phyloP scores from a whole-genome alignment of 371 early-diverging fungal species.

The Mucor irregularis region DNA sequence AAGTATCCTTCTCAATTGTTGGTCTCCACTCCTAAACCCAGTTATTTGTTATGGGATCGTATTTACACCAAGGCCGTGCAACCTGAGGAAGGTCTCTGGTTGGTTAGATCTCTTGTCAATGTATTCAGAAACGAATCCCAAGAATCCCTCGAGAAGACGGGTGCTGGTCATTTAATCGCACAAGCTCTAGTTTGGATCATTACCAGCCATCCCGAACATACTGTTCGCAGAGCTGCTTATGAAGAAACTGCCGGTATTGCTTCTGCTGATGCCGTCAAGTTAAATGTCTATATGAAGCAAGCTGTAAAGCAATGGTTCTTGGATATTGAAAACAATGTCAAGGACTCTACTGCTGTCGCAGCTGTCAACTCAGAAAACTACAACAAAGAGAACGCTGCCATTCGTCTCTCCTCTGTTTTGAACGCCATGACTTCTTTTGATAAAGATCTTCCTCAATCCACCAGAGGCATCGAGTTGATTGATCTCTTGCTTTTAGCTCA shows the following conservation, averaged over 20 bases:
- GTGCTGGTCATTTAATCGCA: slow-evolving; percentile 35
- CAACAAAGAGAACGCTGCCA: slow-evolving; percentile 42
- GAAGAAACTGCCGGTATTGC: slow-evolving; percentile 44
- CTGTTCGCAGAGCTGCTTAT: slow-evolving; percentile 54
- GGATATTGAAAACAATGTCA: slow-evolving; percentile 51
- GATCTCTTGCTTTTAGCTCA: slow-evolving; percentile 72
- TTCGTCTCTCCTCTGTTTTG: slow-evolving; percentile 64
- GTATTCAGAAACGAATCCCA: slow-evolving; percentile 40
- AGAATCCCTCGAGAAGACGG: slow-evolving; percentile 37
- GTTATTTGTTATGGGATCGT: slow-evolving; percentile 81
- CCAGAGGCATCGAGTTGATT: slow-evolving; percentile 55
- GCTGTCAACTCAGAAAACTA: slow-evolving; percentile 53
- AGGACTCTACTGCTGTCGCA: slow-evolving; percentile 54
- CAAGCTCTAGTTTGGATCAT: slow-evolving; percentile 58
- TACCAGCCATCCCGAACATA: slow-evolving; percentile 52
- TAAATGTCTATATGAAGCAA: slow-evolving; percentile 43
- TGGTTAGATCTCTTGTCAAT: slow-evolving; percentile 60
- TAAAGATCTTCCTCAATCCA: slow-evolving; percentile 31
- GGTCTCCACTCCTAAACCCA: slow-evolving; percentile 55
- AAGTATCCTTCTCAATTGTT: slow-evolving; percentile 42
- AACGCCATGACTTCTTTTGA: slow-evolving; percentile 62
- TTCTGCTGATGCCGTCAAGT: slow-evolving; percentile 35
- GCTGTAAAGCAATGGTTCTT: slow-evolving; percentile 59
- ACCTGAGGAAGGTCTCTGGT: slow-evolving; percentile 75
- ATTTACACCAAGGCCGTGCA: slow-evolving; percentile 74